These are phyloP conservation scores for Trebouxiophyceae sp. DNA, from an alignment of 163 green algal genomes.

Conservation along the genomic window DNA sequence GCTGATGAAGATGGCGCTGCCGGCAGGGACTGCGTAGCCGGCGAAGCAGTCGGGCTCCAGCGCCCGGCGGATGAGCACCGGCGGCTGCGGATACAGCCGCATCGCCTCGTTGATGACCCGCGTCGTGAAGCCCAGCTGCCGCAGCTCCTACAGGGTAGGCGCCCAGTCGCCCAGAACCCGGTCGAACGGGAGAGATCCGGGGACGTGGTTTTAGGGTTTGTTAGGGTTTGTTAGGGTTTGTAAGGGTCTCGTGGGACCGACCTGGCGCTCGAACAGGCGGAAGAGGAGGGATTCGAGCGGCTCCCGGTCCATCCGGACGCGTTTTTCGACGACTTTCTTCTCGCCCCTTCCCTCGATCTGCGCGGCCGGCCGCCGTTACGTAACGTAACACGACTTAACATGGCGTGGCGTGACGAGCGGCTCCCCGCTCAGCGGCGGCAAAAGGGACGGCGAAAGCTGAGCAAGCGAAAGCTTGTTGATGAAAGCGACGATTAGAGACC, in stretches of 20 bases:
- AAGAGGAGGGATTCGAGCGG: constrained; percentile 21
- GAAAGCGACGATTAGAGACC: too few species aligned
- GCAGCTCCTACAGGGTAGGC: constrained; percentile 75
- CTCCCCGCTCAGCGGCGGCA: neutral
- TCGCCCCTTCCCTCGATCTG: neutral
- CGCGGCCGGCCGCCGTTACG: too few species aligned
- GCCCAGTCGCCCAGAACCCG: constrained; percentile 69
- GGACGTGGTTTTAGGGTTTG: too few species aligned
- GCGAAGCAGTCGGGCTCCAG: constrained; percentile 61
- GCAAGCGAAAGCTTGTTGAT: too few species aligned
- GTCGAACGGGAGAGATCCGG: constrained; percentile 60
- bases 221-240: too few species aligned
- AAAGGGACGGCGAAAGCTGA: neutral
- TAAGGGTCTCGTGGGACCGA: too few species aligned
- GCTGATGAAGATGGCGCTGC: constrained; percentile 94
- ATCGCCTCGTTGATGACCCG: constrained; percentile 91
- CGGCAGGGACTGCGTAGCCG: constrained; percentile 34
- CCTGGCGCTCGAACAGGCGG: constrained; percentile 23
- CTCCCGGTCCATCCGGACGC: constrained; percentile 19
- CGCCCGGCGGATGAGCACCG: constrained; percentile 73
- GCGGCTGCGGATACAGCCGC: constrained; percentile 94
- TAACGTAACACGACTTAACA: too few species aligned
- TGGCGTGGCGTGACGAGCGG: neutral
- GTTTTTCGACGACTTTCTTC: constrained; percentile 9
- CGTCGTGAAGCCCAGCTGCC: constrained; percentile 67